Conservation (phyloP, 345 rosid genomes). For the Angophora floribunda region DNA sequence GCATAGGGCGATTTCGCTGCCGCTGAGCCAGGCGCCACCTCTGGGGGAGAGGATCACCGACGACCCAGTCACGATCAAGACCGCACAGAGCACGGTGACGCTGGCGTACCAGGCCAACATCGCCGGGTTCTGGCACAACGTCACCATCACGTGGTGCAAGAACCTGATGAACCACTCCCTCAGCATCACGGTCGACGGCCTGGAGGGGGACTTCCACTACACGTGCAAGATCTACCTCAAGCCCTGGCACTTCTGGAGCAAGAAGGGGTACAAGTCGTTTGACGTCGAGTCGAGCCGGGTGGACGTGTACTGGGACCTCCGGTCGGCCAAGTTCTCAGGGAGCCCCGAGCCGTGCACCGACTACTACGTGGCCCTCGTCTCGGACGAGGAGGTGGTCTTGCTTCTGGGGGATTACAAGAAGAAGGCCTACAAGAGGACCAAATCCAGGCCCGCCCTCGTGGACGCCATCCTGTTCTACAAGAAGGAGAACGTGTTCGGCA, state of each 20-base stretch:
- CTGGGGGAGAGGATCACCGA: conserved; percentile 41
- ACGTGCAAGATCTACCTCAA: conserved; percentile 67
- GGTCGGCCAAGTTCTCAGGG: conserved; percentile 62
- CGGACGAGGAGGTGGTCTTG: conserved; percentile 80
- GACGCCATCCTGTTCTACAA: conserved; percentile 55
- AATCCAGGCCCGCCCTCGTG: conserved; percentile 64
- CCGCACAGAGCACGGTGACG: conserved; percentile 71
- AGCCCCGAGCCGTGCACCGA: conserved; percentile 76
- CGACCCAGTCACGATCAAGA: conserved; percentile 29
- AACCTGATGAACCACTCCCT: conserved; percentile 71
- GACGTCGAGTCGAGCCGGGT: conserved; percentile 57
- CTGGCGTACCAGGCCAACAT: conserved; percentile 63
- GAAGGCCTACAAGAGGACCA: conserved; percentile 79
- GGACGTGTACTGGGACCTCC: conserved; percentile 78
- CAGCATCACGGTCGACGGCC: conserved; percentile 45
- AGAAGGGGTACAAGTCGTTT: conserved; percentile 62
- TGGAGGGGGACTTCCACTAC: conserved; percentile 44
- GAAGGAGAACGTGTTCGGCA: conserved; percentile 77
- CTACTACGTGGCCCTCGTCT: conserved; percentile 72
- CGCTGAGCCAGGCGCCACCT: conserved; percentile 1
- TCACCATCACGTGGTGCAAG: conserved; percentile 62
- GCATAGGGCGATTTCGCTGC: conserved; percentile 6
- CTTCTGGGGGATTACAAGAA: conserved; percentile 76
- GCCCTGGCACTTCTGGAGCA: conserved; percentile 93
- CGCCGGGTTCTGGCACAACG: conserved; percentile 52